Evolutionary conservation across 495 filamentous ascomycete species (phyloP).

Genomic region (Penicillium canescens): DNA sequence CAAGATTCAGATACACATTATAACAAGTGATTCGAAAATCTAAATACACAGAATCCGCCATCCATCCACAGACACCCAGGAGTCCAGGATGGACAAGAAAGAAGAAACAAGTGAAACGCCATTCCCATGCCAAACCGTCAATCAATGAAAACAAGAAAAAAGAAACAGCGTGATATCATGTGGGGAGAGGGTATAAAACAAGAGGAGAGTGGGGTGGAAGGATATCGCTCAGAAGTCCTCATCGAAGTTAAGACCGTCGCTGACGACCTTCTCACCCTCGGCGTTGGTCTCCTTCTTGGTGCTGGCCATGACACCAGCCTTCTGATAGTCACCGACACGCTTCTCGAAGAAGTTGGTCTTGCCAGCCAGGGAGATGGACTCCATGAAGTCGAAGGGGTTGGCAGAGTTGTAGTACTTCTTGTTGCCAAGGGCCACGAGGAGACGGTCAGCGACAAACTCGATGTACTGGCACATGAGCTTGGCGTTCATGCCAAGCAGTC

Average conservation of each 20-base stretch:
- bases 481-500: conserved; percentile 95
- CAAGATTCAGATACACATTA: conserved; percentile 7
- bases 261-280: conserved; percentile 63
- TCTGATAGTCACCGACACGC: conserved; percentile 99
- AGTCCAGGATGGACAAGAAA: conserved; percentile 20
- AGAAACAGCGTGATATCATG: conserved; percentile 27
- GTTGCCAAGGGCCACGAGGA: conserved; percentile 89
- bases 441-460: conserved; percentile 96
- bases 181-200: conserved; percentile 32
- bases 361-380: conserved; percentile 96
- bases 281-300: conserved; percentile 72
- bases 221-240: conserved; percentile 82
- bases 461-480: conserved; percentile 99
- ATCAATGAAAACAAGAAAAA: conserved; percentile 27
- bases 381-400: conserved; percentile 99
- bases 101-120: conserved; percentile 35
- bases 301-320: conserved; percentile 96
- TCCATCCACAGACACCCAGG: conserved; percentile 24
- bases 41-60: conserved; percentile 33
- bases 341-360: conserved; percentile 99
- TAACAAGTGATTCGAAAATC: conserved; percentile 20
- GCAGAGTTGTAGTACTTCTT: conserved; percentile 86
- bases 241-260: conserved; percentile 86
- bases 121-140: conserved; percentile 42
- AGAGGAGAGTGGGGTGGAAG: conserved; percentile 19